Conservation (phyloP, 1,284 basidiomycete species). For the Trichosporon faecale region DNA sequence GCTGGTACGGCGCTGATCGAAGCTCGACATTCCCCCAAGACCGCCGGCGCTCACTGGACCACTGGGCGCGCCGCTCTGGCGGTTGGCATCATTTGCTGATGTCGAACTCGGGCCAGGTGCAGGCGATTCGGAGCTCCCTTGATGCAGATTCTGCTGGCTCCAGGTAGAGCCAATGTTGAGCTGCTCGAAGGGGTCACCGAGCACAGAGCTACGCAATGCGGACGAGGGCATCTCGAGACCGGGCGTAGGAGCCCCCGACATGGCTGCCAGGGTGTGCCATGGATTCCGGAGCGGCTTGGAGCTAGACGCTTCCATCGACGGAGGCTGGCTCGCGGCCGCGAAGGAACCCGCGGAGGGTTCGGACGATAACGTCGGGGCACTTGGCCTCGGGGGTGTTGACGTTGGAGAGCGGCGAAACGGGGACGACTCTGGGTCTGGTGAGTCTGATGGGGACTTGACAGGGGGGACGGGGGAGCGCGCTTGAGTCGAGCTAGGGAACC, state of each 20-base stretch:
- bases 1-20: not conserved
- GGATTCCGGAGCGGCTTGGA: constrained; percentile 24
- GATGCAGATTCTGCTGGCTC: constrained; percentile 37
- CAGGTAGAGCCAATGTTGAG: constrained; percentile 47
- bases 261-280: constrained; percentile 48
- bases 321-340: not conserved
- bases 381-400: constrained; percentile 3
- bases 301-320: not conserved
- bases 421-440: constrained; percentile 10
- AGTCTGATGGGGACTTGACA: not conserved
- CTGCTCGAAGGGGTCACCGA: constrained; percentile 50
- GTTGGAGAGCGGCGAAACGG: constrained; percentile 8
- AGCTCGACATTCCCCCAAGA: not conserved
- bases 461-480: not conserved
- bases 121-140: not conserved
- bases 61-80: not conserved
- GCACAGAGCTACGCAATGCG: constrained; percentile 39
- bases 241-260: constrained; percentile 52
- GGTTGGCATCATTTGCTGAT: not conserved
- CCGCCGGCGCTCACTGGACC: constrained; percentile 2
- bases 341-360: not conserved
- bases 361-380: not conserved
- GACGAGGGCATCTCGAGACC: constrained; percentile 38
- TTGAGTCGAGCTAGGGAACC: not conserved
- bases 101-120: not conserved